Evolutionary conservation across 306 rosid genomes (phyloP).

Genomic region (Prunus mume): DNA sequence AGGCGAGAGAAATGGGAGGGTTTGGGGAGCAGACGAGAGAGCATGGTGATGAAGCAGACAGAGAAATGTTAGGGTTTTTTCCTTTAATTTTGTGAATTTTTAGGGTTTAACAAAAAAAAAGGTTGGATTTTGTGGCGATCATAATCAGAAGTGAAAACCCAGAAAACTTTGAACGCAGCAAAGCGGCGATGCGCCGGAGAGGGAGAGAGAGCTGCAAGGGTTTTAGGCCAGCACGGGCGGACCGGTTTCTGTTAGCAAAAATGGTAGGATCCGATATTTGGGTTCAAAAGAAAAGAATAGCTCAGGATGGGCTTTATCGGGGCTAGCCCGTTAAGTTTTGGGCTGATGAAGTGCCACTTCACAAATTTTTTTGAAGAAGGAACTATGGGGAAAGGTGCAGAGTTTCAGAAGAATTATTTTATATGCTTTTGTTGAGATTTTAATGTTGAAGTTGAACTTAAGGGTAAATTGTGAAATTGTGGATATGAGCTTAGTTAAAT

Average conservation of each 20-base stretch:
- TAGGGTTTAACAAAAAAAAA: background rate
- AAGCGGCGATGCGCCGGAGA: background rate
- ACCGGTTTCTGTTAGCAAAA: background rate
- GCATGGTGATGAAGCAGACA: conserved; percentile 48
- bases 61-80: background rate
- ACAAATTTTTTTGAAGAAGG: too few relatives aligned
- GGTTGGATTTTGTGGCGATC: background rate
- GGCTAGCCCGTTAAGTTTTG: too few relatives aligned
- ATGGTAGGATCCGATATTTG: background rate
- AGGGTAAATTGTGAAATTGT: too few relatives aligned
- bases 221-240: background rate
- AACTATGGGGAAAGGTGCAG: too few relatives aligned
- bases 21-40: conserved; percentile 78
- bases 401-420: too few relatives aligned
- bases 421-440: too few relatives aligned
- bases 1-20: conserved; percentile 57
- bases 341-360: too few relatives aligned
- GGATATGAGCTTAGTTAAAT: too few relatives aligned
- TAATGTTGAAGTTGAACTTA: too few relatives aligned
- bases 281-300: background rate
- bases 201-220: background rate
- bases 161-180: background rate
- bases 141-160: background rate
- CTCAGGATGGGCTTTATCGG: background rate
- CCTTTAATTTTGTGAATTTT: background rate